Percentiles rank a stretch among this genome's conserved stretches.
These are phyloP conservation scores for Melanomma pulvis-pyrius DNA, from an alignment of 495 filamentous ascomycete species.

Conservation along the genomic window DNA sequence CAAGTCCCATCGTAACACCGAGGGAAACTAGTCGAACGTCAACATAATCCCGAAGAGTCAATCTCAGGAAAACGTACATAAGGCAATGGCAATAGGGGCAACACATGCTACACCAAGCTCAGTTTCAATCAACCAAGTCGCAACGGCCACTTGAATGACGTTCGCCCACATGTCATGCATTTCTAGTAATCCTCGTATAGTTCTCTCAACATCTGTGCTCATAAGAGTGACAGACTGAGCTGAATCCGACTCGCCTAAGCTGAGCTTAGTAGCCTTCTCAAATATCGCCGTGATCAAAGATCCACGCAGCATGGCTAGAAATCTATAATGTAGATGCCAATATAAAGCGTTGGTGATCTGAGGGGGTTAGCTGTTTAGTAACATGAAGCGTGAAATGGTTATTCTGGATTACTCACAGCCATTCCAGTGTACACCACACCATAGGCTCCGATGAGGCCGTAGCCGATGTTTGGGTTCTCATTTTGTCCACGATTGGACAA, in stretches of 20 bases:
- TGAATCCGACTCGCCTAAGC: constrained; percentile 50
- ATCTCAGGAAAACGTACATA: background rate
- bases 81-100: constrained; percentile 48
- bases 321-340: constrained; percentile 3
- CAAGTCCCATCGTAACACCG: background rate
- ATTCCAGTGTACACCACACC: background rate
- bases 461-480: background rate
- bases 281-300: constrained; percentile 61
- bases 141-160: constrained; percentile 59
- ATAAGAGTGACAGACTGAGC: constrained; percentile 62
- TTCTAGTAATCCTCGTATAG: constrained; percentile 39
- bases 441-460: background rate
- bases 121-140: constrained; percentile 59
- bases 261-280: constrained; percentile 52
- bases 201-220: constrained; percentile 53
- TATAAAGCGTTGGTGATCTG: constrained; percentile 8
- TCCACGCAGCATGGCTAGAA: constrained; percentile 60
- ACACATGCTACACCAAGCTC: constrained; percentile 60
- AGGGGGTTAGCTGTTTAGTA: too few relatives aligned
- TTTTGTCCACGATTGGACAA: background rate
- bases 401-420: background rate
- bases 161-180: constrained; percentile 56
- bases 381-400: too few relatives aligned
- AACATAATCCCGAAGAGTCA: background rate
- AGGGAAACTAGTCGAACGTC: background rate